These are phyloP conservation scores for Theobroma cacao DNA, from an alignment of 345 rosid genomes.

Conservation along the genomic window DNA sequence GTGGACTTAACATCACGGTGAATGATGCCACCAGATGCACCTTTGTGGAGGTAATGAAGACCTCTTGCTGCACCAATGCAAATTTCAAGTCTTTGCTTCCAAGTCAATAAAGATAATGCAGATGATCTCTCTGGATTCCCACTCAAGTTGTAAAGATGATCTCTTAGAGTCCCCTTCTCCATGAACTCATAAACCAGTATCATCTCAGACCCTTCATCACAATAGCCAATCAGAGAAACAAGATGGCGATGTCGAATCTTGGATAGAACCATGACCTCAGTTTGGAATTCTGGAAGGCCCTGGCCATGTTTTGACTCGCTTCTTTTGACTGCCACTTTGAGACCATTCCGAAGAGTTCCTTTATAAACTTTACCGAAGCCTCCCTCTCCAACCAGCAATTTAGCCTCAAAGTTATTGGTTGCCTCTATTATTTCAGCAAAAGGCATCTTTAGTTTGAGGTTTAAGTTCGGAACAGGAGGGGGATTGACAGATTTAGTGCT, in stretches of 20 bases:
- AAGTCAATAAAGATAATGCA: conserved; percentile 33
- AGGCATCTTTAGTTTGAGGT: conserved; percentile 40
- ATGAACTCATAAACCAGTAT: conserved; percentile 58
- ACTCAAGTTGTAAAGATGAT: conserved; percentile 33
- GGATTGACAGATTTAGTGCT: conserved; percentile 10
- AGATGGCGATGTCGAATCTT: conserved; percentile 66
- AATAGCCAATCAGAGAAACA: conserved; percentile 68
- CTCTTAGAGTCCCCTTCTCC: conserved; percentile 55
- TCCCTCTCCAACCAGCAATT: conserved; percentile 37
- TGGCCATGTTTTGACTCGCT: conserved; percentile 43
- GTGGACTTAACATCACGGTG: conserved; percentile 62
- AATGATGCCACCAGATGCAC: conserved; percentile 36
- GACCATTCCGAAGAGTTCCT: conserved; percentile 39
- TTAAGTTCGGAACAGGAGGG: conserved; percentile 24
- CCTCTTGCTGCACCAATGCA: conserved; percentile 61
- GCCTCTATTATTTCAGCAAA: conserved; percentile 39
- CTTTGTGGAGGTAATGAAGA: conserved; percentile 50
- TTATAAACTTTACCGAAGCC: conserved; percentile 46
- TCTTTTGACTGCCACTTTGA: conserved; percentile 50
- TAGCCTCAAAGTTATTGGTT: conserved; percentile 37
- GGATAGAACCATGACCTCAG: conserved; percentile 53
- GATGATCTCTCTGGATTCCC: conserved; percentile 9
- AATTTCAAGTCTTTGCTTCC: conserved; percentile 57
- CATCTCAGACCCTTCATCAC: conserved; percentile 55
- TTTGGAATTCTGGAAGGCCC: conserved; percentile 48